Conservation (phyloP, 345 rosid species). For the Eucalyptus cladocalyx region DNA sequence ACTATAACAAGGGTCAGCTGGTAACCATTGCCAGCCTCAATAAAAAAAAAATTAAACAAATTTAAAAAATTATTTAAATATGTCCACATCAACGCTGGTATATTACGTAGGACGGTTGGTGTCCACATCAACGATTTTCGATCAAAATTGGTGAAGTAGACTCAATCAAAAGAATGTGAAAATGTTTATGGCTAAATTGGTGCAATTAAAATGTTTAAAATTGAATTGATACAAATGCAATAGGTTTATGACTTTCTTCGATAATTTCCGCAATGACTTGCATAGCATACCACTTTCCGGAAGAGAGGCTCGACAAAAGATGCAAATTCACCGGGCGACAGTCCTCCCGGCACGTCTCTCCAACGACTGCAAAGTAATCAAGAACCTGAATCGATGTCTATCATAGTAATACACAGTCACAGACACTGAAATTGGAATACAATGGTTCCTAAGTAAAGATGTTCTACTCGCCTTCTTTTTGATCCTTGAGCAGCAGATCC, state of each 20-base stretch:
- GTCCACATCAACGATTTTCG: too few species aligned
- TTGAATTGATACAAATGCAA: too few species aligned
- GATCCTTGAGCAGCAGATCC: background rate
- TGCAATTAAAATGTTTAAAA: too few species aligned
- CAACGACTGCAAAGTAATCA: conserved; percentile 1
- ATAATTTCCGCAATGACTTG: too few species aligned
- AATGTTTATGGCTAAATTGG: too few species aligned
- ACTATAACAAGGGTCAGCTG: rapidly evolving
- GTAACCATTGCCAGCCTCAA: rapidly evolving
- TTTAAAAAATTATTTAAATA: too few species aligned
- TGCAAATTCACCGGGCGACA: background rate
- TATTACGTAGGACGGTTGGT: too few species aligned
- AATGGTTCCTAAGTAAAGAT: background rate
- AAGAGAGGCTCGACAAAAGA: conserved; percentile 12
- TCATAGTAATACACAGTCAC: background rate
- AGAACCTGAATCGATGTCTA: background rate
- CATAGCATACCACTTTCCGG: conserved; percentile 5
- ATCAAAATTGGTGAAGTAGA: too few species aligned
- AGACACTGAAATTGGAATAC: background rate
- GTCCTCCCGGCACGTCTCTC: background rate
- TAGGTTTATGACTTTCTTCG: too few species aligned
- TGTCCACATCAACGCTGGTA: too few species aligned
- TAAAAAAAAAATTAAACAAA: too few species aligned
- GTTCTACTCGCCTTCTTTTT: conserved; percentile 1
- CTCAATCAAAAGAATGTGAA: too few species aligned